Conservation (phyloP, 768 basidiomycete genomes). For the Leccinum rimulosum region DNA sequence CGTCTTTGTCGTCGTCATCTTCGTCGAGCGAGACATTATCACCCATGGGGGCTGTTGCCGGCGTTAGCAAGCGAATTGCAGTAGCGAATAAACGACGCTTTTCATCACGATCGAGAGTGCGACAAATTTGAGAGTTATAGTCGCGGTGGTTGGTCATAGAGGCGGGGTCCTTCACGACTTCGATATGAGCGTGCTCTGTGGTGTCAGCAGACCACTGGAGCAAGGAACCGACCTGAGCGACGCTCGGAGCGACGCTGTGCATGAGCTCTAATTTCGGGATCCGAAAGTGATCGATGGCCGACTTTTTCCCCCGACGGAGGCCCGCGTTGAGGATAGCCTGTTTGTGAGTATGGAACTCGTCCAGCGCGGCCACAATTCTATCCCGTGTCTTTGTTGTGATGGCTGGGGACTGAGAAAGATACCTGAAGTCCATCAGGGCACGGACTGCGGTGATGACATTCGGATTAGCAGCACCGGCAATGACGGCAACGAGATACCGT, state of each 20-base stretch:
- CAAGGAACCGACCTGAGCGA: background rate
- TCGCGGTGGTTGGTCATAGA: slow-evolving; percentile 6
- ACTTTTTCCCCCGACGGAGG: background rate
- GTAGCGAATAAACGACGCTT: background rate
- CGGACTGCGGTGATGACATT: background rate
- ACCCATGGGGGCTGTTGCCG: too few relatives aligned
- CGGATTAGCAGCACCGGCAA: background rate
- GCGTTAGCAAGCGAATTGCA: background rate
- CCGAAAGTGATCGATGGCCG: background rate
- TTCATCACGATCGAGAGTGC: background rate
- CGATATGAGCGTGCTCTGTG: background rate
- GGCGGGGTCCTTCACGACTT: background rate
- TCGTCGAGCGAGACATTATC: too few relatives aligned
- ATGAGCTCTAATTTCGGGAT: background rate
- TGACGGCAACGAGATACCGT: background rate
- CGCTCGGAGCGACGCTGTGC: background rate
- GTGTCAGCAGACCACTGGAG: background rate
- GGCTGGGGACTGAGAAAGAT: background rate
- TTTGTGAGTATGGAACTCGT: background rate
- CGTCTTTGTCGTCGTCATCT: too few relatives aligned
- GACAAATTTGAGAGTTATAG: background rate
- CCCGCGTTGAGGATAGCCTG: background rate
- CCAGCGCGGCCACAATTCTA: background rate
- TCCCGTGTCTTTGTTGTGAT: background rate
- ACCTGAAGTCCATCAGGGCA: background rate